Evolutionary conservation across 2,329 filamentous ascomycete genomes (phyloP).

Genomic region (Nemania sp.): DNA sequence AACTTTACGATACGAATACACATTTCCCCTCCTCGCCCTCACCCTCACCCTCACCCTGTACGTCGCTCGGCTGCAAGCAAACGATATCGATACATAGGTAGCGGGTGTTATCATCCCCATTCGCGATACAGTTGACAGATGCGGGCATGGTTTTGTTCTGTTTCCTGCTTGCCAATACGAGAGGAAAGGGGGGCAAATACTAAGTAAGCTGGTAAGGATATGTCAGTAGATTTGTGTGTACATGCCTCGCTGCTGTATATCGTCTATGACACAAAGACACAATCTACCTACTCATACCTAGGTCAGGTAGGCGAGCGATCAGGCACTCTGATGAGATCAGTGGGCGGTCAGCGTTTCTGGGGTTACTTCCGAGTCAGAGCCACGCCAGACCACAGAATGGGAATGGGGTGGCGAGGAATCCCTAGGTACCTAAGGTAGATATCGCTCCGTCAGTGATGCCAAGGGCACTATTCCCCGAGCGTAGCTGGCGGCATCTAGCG

Average conservation of each 20-base stretch:
- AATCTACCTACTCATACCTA: neutral
- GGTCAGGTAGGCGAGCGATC: constrained; percentile 11
- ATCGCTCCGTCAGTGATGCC: neutral
- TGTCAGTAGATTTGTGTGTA: neutral
- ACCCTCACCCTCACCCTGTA: constrained; percentile 13
- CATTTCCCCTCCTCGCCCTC: constrained; percentile 30
- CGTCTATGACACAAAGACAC: neutral
- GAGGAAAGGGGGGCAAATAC: constrained; percentile 1
- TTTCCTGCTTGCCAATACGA: neutral
- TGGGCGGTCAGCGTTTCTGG: constrained; percentile 2
- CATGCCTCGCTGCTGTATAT: neutral
- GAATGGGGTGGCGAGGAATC: constrained; percentile 22
- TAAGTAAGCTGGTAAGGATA: neutral
- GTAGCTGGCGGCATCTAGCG: constrained; percentile 14
- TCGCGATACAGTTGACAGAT: too few species aligned
- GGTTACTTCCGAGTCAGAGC: constrained; percentile 6
- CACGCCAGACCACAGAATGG: neutral
- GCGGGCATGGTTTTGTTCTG: constrained; percentile 3
- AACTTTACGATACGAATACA: constrained; percentile 14
- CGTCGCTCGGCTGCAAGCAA: constrained; percentile 1
- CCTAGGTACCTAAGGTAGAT: neutral
- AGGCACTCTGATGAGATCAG: constrained; percentile 15
- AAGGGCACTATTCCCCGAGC: constrained; percentile 10
- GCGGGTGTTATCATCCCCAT: neutral
- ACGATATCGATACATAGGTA: neutral